Percentiles rank a stretch among this genome's conserved stretches.
Evolutionary conservation across 2,329 filamentous ascomycete genomes (phyloP).

Genomic region (Teratosphaeria epicoccoides): DNA sequence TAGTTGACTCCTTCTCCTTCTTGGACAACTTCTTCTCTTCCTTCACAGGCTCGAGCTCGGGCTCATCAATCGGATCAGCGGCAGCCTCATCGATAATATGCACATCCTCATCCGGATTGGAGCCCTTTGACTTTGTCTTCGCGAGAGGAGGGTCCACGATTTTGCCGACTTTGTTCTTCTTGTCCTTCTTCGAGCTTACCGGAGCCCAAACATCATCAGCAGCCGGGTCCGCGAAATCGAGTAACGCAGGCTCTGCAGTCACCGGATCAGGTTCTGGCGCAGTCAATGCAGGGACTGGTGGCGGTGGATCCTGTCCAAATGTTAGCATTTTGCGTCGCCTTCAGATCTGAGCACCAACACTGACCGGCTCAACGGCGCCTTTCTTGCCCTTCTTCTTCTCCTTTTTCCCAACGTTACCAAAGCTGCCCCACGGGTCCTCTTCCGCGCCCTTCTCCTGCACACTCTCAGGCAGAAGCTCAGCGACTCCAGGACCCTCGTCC

Average conservation of each 20-base stretch:
- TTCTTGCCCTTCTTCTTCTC: conserved; percentile 45
- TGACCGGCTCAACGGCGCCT: conserved; percentile 14
- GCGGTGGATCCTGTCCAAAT: conserved; percentile 28
- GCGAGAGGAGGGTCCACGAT: conserved; percentile 20
- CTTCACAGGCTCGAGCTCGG: conserved; percentile 13
- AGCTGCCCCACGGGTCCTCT: conserved; percentile 21
- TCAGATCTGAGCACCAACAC: not conserved
- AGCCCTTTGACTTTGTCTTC: conserved; percentile 23
- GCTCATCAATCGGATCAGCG: conserved; percentile 1
- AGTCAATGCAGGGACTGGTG: conserved; percentile 38
- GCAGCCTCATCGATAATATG: conserved; percentile 13
- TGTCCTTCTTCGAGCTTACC: conserved; percentile 18
- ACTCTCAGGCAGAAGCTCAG: conserved; percentile 34
- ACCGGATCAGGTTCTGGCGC: conserved; percentile 36
- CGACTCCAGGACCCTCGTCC: conserved; percentile 22
- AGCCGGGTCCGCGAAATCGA: conserved; percentile 10
- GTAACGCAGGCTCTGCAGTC: conserved; percentile 3
- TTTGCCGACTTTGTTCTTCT: conserved; percentile 20
- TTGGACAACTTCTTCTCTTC: conserved; percentile 32
- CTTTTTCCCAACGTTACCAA: conserved; percentile 39
- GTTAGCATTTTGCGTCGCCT: not conserved
- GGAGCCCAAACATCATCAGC: conserved; percentile 18
- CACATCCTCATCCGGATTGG: conserved; percentile 12
- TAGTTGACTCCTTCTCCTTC: conserved; percentile 22
- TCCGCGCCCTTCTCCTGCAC: conserved; percentile 27